Evolutionary conservation across 2,329 filamentous ascomycete genomes (phyloP), one percentile per base, ranked within the genome.

Genomic region (Xylaria sp.): DNA sequence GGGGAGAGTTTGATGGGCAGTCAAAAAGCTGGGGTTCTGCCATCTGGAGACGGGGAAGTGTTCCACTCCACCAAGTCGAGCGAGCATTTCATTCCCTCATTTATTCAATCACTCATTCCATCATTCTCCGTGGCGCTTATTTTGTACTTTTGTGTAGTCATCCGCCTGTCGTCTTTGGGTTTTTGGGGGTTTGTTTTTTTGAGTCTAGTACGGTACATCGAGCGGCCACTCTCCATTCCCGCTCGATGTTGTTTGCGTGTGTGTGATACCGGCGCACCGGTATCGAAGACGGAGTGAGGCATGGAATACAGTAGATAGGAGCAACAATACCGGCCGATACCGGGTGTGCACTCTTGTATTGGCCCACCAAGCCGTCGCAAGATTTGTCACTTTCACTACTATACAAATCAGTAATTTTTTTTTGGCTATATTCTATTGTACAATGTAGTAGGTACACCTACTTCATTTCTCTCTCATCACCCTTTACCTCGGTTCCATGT

Each of bases 11-110:
- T 22, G 29, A 58, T 27, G 64, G 27, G n/a, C 31, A 49, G 27
- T n/a, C 5, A 33, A 51, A 69, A 63, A 66, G 63, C 66, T 69
- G 66, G 66, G 66, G 66, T 56, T 62, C 7, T n/a, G n/a, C n/a
- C n/a, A n/a, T n/a, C n/a, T n/a, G n/a, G n/a, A n/a, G n/a, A n/a
- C n/a, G 61, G 61, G 65, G 58, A 68, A 67, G 61, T 29, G 63
- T 67, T 33, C 60, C 61, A 60, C 56, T 60, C 65, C 22, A 56
- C 44, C 44, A 57, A 20, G 17, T 55, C 31, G 31, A 49, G 38
- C n/a, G 47, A 1, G 15, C 20, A 22, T 13, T 45, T n/a, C 20
- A 22, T 13, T 45, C 42, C 20, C 42, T 11, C 20, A 25, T 11
- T 3, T 20, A 20, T 20, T 44, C 42, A 10, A 9, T 36, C 6